Evolutionary conservation across 2,329 filamentous ascomycete species (phyloP).

Genomic region (Curvularia eragrostidis): DNA sequence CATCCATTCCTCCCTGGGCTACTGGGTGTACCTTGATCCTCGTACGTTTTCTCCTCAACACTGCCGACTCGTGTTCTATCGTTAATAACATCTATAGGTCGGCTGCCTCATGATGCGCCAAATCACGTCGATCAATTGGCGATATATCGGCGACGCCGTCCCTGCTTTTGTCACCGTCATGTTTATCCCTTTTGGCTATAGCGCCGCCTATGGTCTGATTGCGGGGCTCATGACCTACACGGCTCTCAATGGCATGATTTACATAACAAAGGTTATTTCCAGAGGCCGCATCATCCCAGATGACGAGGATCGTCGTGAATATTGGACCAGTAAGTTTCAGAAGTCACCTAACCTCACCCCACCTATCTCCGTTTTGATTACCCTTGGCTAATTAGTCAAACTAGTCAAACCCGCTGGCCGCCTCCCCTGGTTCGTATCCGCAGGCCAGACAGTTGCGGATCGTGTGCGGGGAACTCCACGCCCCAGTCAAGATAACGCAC

Average conservation of each 20-base stretch:
- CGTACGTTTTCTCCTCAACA: constrained; percentile 54
- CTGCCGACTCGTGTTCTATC: background rate
- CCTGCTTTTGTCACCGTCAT: constrained; percentile 84
- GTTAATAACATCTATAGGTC: constrained; percentile 37
- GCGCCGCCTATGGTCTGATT: constrained; percentile 85
- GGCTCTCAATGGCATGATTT: constrained; percentile 73
- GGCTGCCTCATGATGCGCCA: constrained; percentile 79
- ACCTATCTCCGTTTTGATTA: background rate
- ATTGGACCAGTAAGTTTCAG: constrained; percentile 72
- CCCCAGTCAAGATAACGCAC: constrained; percentile 24
- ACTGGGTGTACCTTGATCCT: constrained; percentile 84
- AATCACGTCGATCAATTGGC: constrained; percentile 85
- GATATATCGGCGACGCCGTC: constrained; percentile 81
- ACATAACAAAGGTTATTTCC: constrained; percentile 69
- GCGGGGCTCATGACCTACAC: constrained; percentile 79
- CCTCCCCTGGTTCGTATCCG: constrained; percentile 20
- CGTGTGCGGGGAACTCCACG: constrained; percentile 24
- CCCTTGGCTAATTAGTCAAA: constrained; percentile 2
- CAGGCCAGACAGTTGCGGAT: constrained; percentile 37
- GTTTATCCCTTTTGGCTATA: constrained; percentile 89
- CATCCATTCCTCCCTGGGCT: constrained; percentile 87
- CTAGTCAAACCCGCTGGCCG: constrained; percentile 36
- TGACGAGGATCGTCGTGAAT: constrained; percentile 77
- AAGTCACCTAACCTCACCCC: background rate
- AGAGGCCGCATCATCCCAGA: constrained; percentile 74